Percentiles rank a stretch among this genome's conserved stretches.
These are phyloP conservation scores for Clitoria ternatea DNA, from an alignment of 306 rosid genomes.

Conservation along the genomic window DNA sequence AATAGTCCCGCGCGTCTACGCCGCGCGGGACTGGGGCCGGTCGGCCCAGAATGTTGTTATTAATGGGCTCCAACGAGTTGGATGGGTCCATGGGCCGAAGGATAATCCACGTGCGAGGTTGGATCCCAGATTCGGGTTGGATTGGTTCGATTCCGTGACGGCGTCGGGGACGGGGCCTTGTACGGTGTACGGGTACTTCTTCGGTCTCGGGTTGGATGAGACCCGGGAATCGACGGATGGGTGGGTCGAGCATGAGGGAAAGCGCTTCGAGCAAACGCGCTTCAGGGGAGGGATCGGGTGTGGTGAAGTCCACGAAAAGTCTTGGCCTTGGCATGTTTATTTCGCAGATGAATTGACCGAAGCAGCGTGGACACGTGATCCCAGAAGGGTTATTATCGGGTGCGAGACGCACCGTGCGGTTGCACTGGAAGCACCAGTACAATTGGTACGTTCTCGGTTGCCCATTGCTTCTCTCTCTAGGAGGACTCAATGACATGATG, in stretches of 20 bases:
- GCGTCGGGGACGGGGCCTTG: conserved; percentile 15
- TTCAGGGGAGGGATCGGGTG: conserved; percentile 52
- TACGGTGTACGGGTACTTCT: not conserved
- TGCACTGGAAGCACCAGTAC: conserved; percentile 84
- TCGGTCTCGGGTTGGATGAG: not conserved
- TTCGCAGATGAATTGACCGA: conserved; percentile 59
- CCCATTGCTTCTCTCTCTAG: conserved; percentile 31
- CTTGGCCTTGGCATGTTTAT: conserved; percentile 43
- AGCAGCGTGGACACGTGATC: conserved; percentile 69
- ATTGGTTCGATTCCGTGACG: conserved; percentile 16
- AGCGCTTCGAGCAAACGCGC: conserved; percentile 81
- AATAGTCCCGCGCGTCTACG: conserved; percentile 38
- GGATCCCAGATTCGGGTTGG: conserved; percentile 28
- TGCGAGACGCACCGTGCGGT: conserved; percentile 43
- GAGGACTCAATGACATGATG: conserved; percentile 60
- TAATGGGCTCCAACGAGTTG: conserved; percentile 9
- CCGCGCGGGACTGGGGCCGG: conserved; percentile 30
- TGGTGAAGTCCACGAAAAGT: conserved; percentile 31
- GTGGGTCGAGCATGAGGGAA: conserved; percentile 61
- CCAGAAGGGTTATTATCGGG: conserved; percentile 27
- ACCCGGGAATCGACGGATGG: conserved; percentile 27
- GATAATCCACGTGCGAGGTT: conserved; percentile 47
- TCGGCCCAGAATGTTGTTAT: not conserved
- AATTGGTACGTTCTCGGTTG: conserved; percentile 33
- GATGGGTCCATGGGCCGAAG: conserved; percentile 34